Conservation (phyloP, 1,139 yeast species). For the Yamadazyma songkhlaensis region DNA sequence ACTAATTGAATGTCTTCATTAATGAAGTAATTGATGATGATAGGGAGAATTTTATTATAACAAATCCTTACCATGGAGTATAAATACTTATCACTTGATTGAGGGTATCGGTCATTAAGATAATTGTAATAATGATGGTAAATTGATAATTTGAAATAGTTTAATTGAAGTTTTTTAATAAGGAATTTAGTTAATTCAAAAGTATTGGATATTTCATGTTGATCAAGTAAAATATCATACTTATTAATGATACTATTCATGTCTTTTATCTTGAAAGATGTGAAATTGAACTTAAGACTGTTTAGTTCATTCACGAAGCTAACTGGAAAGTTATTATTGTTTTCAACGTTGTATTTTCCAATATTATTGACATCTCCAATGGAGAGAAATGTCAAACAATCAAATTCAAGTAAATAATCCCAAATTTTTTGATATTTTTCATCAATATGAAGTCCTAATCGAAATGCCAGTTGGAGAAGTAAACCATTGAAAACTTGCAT, state of each 20-base stretch:
- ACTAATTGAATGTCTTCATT: background rate
- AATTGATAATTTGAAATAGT: constrained; percentile 1
- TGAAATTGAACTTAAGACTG: background rate
- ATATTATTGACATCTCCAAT: constrained; percentile 1
- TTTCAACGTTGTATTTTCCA: background rate
- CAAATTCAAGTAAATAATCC: background rate
- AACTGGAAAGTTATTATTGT: background rate
- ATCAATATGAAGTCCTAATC: constrained; percentile 46
- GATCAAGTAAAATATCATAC: background rate
- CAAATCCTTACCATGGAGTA: background rate
- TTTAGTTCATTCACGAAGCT: background rate
- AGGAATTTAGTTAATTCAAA: background rate
- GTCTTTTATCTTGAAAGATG: background rate
- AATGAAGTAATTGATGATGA: background rate
- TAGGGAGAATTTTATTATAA: constrained; percentile 1
- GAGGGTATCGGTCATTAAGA: background rate
- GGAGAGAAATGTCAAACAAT: background rate
- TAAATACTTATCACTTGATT: background rate
- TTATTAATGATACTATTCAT: constrained; percentile 1
- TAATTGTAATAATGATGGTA: background rate
- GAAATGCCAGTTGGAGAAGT: constrained; percentile 40
- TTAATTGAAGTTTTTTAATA: background rate
- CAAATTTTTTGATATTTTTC: constrained; percentile 17
- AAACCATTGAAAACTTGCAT: constrained; percentile 37
- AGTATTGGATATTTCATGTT: background rate